Evolutionary conservation across 495 filamentous ascomycete genomes (phyloP).

Genomic region (Penicillium canescens): DNA sequence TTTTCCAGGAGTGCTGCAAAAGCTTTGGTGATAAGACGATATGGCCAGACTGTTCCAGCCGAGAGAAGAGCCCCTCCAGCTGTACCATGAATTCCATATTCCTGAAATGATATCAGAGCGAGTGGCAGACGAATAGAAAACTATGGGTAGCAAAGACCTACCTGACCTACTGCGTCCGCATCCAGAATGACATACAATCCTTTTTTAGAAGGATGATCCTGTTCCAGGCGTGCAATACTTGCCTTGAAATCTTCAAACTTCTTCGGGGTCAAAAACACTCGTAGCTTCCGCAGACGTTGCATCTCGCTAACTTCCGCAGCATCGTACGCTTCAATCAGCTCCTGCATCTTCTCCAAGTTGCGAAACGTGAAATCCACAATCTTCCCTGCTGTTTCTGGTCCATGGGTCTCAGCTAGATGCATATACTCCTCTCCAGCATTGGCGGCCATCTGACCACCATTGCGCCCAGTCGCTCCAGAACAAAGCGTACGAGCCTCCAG

Average conservation of each 20-base stretch:
- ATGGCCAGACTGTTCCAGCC: slow-evolving; percentile 70
- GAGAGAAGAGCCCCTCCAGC: slow-evolving; percentile 43
- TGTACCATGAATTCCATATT: slow-evolving; percentile 45
- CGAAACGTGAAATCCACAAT: slow-evolving; percentile 31
- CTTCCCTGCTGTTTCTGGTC: slow-evolving; percentile 26
- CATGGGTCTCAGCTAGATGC: slow-evolving; percentile 22
- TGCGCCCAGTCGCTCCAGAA: slow-evolving; percentile 76
- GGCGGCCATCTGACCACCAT: slow-evolving; percentile 39
- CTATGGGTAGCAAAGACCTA: background rate
- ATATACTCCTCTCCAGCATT: slow-evolving; percentile 35
- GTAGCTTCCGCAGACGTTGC: slow-evolving; percentile 28
- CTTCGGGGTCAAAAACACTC: slow-evolving; percentile 27
- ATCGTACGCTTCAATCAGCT: slow-evolving; percentile 24
- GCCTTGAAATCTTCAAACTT: slow-evolving; percentile 23
- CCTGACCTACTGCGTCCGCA: slow-evolving; percentile 16
- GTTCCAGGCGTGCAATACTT: slow-evolving; percentile 25
- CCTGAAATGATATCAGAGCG: background rate
- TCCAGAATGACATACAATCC: slow-evolving; percentile 33
- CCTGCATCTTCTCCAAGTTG: slow-evolving; percentile 31
- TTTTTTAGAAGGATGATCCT: slow-evolving; percentile 25
- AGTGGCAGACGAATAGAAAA: background rate
- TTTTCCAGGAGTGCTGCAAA: slow-evolving; percentile 56
- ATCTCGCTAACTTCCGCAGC: slow-evolving; percentile 25
- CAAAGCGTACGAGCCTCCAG: slow-evolving; percentile 80
- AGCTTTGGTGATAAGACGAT: slow-evolving; percentile 70